Evolutionary conservation across 176 grass and related monocot species (phyloP), one percentile per base, ranked within the genome.

Genomic region (Musa troglodytarum): DNA sequence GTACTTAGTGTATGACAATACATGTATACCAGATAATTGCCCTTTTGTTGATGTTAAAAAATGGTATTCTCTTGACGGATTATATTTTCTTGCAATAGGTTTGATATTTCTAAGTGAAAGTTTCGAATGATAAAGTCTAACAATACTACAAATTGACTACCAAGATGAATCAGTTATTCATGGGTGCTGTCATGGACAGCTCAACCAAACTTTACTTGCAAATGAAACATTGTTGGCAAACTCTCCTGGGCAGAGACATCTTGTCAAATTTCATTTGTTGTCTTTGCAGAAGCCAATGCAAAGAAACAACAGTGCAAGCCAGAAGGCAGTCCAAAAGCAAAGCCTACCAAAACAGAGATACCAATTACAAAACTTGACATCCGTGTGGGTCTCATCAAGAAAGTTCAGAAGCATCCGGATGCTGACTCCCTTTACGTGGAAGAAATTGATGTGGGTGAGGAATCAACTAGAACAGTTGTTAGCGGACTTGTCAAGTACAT

Each of bases 401-500:
- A 91, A 87, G 95, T 76, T 74, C 85, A 87, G 76, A 99, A 94
- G 71, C 95, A 99, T 78, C 88, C 88, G 14, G 90, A 94, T 81
- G 95, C 95, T 5, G 90, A 91, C 85, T 91, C 90, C 53, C 95
- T 99, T 78, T 99, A 99, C 6, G 81, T 99, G 3, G 90, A 94
- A 81, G 95, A 94, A 86, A 99, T 99, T 4, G 86, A 99, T 80
- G 90, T 94, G 54, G 95, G 90, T 68, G 95, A 99, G 73, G 88
- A 82, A 21, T 86, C 82, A 74, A 84, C 88, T 70, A 93, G 95
- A 86, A 99, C 86, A 51, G 90, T 99, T 9, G 95, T 91, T 71
- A 99, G 95, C 23, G 88, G 90, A 24, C 90, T 98, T 77, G 90
- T 93, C 49, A 98, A 87, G 77, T 98, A 71, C 76, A 89, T 98